A percentile compares a stretch with the other conserved stretches of the same genome.
These are phyloP conservation scores for Clitocybe nebularis DNA, from an alignment of 1,284 basidiomycete genomes.

Conservation along the genomic window DNA sequence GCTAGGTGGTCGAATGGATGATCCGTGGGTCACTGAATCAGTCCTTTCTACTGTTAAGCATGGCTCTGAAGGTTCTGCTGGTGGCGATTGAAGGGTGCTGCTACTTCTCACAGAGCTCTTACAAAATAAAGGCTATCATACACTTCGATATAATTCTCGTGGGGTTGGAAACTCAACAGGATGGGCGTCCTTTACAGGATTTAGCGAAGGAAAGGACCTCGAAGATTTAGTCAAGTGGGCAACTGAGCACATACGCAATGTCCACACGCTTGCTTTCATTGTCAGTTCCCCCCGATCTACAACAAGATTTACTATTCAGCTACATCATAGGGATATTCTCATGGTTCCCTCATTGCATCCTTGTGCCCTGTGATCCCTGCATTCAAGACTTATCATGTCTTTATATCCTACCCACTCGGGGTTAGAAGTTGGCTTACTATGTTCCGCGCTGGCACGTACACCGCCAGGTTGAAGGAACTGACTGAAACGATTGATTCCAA, in stretches of 20 bases:
- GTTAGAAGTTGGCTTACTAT: conserved; percentile 65
- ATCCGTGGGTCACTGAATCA: conserved; percentile 51
- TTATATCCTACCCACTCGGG: conserved; percentile 76
- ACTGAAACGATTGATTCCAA: conserved; percentile 39
- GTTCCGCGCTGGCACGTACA: conserved; percentile 57
- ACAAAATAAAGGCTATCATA: conserved; percentile 44
- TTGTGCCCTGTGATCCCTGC: conserved; percentile 46
- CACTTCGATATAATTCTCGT: conserved; percentile 71
- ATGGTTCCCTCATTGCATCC: conserved; percentile 71
- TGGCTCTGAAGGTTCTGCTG: not conserved
- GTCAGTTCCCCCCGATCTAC: conserved; percentile 32
- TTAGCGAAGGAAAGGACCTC: conserved; percentile 64
- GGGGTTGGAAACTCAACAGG: conserved; percentile 72
- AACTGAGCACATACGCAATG: conserved; percentile 36
- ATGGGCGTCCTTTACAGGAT: conserved; percentile 66
- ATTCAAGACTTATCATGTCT: conserved; percentile 57
- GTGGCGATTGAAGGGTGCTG: conserved; percentile 30
- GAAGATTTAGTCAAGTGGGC: conserved; percentile 57
- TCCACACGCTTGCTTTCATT: conserved; percentile 47
- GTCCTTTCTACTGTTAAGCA: not conserved
- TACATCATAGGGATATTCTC: conserved; percentile 66
- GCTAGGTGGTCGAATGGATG: conserved; percentile 69
- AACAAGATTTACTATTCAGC: not conserved
- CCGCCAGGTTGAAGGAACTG: conserved; percentile 44
- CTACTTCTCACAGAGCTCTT: conserved; percentile 33